Conservation (phyloP, 371 early-diverging fungal genomes). For the Blakeslea trispora region DNA sequence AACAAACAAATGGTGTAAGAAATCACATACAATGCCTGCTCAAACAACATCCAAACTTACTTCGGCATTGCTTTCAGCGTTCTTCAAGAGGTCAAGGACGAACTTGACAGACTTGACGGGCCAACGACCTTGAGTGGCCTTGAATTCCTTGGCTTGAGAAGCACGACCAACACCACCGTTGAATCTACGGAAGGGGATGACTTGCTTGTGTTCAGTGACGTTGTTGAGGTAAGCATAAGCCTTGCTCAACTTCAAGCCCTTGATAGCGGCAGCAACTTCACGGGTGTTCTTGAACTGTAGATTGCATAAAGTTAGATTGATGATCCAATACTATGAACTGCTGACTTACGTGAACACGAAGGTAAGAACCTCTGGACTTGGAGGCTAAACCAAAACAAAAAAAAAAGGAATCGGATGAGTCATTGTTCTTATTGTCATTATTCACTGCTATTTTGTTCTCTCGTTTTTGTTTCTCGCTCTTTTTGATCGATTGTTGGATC, state of each 20-base stretch:
- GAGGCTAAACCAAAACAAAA: slow-evolving; percentile 22
- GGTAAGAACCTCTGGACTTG: slow-evolving; percentile 45
- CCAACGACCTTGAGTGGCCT: slow-evolving; percentile 98
- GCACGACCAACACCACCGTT: slow-evolving; percentile 98
- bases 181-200: slow-evolving; percentile 98
- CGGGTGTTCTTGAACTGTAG: slow-evolving; percentile 93
- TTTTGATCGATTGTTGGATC: too few relatives aligned
- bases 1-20: too few relatives aligned
- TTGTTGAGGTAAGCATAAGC: slow-evolving; percentile 95
- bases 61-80: slow-evolving; percentile 97
- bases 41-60: slow-evolving; percentile 28
- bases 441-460: too few relatives aligned
- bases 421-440: too few relatives aligned
- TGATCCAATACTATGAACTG: background rate
- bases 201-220: slow-evolving; percentile 97
- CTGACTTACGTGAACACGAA: slow-evolving; percentile 42
- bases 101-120: slow-evolving; percentile 97
- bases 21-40: too few relatives aligned
- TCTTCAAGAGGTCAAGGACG: slow-evolving; percentile 93
- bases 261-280: slow-evolving; percentile 95
- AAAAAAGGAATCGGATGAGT: background rate
- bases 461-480: background rate
- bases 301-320: background rate
- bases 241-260: slow-evolving; percentile 92
- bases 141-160: slow-evolving; percentile 96